Conservation (phyloP, 1,284 basidiomycete genomes). For the Exobasidium cylindrosporum region DNA sequence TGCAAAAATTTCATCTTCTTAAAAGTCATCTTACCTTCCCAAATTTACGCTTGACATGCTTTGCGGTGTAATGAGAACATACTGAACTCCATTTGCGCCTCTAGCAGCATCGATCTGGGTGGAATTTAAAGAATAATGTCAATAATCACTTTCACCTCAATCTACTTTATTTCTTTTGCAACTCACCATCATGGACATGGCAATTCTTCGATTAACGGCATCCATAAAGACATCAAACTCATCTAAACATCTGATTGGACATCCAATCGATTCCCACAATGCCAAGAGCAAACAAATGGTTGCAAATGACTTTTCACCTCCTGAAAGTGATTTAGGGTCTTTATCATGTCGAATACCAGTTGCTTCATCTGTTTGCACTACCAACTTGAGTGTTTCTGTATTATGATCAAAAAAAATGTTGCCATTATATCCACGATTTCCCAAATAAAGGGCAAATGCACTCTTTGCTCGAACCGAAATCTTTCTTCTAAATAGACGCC, state of each 20-base stretch:
- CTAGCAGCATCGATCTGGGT: slow-evolving; percentile 73
- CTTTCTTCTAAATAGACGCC: slow-evolving; percentile 81
- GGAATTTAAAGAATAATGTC: too few species aligned
- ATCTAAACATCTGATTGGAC: slow-evolving; percentile 91
- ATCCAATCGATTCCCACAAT: slow-evolving; percentile 91
- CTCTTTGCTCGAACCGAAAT: slow-evolving; percentile 78
- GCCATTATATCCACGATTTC: slow-evolving; percentile 66
- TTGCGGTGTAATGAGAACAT: slow-evolving; percentile 34
- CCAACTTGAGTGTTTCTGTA: slow-evolving; percentile 67
- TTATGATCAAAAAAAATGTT: slow-evolving; percentile 71
- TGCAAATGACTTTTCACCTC: slow-evolving; percentile 95
- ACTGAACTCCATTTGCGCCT: slow-evolving; percentile 71
- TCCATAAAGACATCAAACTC: slow-evolving; percentile 85
- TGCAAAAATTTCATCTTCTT: too few species aligned
- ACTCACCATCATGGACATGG: slow-evolving; percentile 75
- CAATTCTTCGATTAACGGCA: slow-evolving; percentile 81
- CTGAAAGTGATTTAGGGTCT: slow-evolving; percentile 63
- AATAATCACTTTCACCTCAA: too few species aligned
- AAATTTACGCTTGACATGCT: slow-evolving; percentile 39
- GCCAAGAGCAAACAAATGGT: slow-evolving; percentile 89
- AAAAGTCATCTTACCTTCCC: background rate
- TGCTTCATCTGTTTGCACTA: slow-evolving; percentile 77
- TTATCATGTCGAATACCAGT: slow-evolving; percentile 54
- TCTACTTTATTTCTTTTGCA: too few species aligned
- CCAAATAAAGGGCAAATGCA: slow-evolving; percentile 78